Conservation (phyloP, 2,329 filamentous ascomycete species). For the Phaeosphaeriaceae sp. region DNA sequence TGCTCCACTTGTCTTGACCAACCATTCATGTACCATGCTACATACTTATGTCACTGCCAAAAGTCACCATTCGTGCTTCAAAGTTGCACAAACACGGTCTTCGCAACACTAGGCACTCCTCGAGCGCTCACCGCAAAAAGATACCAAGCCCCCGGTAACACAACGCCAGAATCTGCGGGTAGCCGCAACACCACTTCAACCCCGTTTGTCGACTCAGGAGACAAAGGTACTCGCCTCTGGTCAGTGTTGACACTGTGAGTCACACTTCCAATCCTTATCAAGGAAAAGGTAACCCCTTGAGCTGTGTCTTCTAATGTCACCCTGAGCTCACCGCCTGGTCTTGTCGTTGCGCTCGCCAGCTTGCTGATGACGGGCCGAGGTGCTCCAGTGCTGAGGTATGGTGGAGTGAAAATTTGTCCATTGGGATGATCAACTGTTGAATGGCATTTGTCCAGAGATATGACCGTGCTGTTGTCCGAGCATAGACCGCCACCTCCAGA, state of each 20-base stretch:
- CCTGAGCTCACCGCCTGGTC: slow-evolving; percentile 17
- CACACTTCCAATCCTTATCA: slow-evolving; percentile 29
- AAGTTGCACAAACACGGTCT: slow-evolving; percentile 14
- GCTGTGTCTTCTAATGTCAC: slow-evolving; percentile 17
- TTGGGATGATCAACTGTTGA: slow-evolving; percentile 56
- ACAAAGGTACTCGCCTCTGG: slow-evolving; percentile 25
- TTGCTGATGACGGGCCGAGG: slow-evolving; percentile 20
- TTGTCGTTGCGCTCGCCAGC: slow-evolving; percentile 6
- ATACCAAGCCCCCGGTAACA: slow-evolving; percentile 26
- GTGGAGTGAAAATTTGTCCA: slow-evolving; percentile 61
- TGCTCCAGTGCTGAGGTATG: slow-evolving; percentile 56
- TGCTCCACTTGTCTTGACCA: not conserved
- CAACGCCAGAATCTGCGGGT: slow-evolving; percentile 17
- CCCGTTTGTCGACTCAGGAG: slow-evolving; percentile 4
- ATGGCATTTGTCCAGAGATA: slow-evolving; percentile 50
- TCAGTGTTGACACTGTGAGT: slow-evolving; percentile 32
- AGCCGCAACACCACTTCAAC: slow-evolving; percentile 13
- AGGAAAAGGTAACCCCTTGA: slow-evolving; percentile 14
- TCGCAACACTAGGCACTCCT: slow-evolving; percentile 26
- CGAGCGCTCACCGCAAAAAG: slow-evolving; percentile 22
- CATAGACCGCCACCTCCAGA: slow-evolving; percentile 29
- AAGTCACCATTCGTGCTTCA: not conserved
- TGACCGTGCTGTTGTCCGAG: slow-evolving; percentile 18
- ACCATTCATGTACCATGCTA: not conserved
- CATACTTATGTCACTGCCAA: not conserved